phyloP scores from a whole-genome alignment of 768 basidiomycete species.

The Termitomyces sp. region DNA sequence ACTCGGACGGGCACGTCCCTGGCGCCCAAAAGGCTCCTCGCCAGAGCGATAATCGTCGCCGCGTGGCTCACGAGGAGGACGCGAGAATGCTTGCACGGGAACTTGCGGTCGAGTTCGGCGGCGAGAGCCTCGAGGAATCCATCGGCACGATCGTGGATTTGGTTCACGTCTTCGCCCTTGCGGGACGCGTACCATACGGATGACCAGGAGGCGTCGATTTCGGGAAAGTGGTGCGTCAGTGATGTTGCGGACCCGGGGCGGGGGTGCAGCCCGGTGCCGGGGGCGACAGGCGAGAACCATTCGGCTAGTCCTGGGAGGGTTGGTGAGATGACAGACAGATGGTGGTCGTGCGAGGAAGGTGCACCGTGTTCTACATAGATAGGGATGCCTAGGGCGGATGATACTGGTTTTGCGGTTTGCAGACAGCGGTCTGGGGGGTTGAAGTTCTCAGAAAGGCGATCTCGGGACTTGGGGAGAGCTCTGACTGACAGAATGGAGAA shows the following conservation, averaged over 20 bases:
- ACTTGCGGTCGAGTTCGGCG: slow-evolving; percentile 40
- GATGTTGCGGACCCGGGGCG: slow-evolving; percentile 54
- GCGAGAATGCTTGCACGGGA: slow-evolving; percentile 35
- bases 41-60: slow-evolving; percentile 65
- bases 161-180: slow-evolving; percentile 62
- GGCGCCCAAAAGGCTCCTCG: slow-evolving; percentile 51
- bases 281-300: slow-evolving; percentile 72
- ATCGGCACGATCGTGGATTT: slow-evolving; percentile 54
- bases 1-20: slow-evolving; percentile 48
- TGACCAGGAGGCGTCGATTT: slow-evolving; percentile 59
- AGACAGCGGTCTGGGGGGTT: slow-evolving; percentile 68
- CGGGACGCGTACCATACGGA: slow-evolving; percentile 67
- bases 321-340: neutral
- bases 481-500: slow-evolving; percentile 69
- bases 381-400: slow-evolving; percentile 56
- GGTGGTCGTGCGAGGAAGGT: slow-evolving; percentile 3
- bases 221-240: slow-evolving; percentile 49
- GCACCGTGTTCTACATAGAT: slow-evolving; percentile 77
- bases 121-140: slow-evolving; percentile 48
- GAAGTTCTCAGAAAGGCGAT: neutral
- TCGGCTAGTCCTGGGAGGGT: slow-evolving; percentile 56
- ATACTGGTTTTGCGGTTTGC: slow-evolving; percentile 67
- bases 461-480: neutral
- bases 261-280: slow-evolving; percentile 69
- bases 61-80: slow-evolving; percentile 71